Conservation (phyloP, 257 asterid genomes). For the Solanum rostratum region DNA sequence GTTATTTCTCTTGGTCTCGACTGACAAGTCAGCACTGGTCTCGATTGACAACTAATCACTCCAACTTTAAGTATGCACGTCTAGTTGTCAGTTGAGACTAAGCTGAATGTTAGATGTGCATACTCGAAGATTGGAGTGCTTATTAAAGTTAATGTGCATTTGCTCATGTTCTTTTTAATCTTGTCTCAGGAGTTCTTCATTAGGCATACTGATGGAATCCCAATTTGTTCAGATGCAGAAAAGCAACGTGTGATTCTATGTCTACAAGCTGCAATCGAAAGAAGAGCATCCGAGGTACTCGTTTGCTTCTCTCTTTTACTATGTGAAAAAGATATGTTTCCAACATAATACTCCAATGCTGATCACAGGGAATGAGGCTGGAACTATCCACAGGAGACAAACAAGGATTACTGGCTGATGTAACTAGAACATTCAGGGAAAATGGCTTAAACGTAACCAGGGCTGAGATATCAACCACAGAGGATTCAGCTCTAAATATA, state of each 20-base stretch:
- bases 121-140: neutral
- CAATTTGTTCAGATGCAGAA: constrained; percentile 75
- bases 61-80: neutral
- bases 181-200: constrained; percentile 74
- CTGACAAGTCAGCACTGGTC: neutral
- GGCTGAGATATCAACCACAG: constrained; percentile 73
- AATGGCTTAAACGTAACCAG: constrained; percentile 70
- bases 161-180: neutral
- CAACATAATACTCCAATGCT: neutral
- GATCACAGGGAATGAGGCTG: constrained; percentile 69
- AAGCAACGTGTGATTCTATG: constrained; percentile 79
- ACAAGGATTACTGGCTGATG: constrained; percentile 66
- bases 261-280: constrained; percentile 46
- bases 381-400: constrained; percentile 61
- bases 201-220: constrained; percentile 66
- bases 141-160: neutral
- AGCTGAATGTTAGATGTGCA: neutral
- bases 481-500: constrained; percentile 35
- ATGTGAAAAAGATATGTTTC: neutral
- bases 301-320: neutral
- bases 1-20: no score
- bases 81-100: neutral
- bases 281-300: constrained; percentile 60
- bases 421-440: constrained; percentile 83
- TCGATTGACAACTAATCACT: neutral